A percentile compares a stretch with the other conserved stretches of the same genome.
Evolutionary conservation across 495 filamentous ascomycete genomes (phyloP).

Genomic region (Halenospora varia): DNA sequence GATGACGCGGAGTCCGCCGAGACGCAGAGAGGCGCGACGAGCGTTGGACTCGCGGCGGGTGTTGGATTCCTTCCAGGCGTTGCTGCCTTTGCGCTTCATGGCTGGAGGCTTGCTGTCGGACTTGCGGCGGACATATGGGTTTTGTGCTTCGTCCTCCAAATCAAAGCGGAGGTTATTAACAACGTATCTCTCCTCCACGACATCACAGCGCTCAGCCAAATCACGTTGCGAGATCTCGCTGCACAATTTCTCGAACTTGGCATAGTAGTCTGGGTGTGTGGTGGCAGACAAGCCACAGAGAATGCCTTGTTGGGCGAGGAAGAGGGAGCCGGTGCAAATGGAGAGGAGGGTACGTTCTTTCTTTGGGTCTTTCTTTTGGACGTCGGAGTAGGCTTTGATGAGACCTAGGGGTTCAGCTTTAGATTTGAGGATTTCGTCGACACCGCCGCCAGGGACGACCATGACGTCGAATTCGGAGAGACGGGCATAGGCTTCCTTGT

Average conservation of each 20-base stretch:
- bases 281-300: constrained; percentile 70
- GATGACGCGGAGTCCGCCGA: constrained; percentile 69
- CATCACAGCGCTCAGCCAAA: constrained; percentile 59
- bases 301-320: constrained; percentile 69
- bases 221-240: constrained; percentile 56
- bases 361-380: constrained; percentile 59
- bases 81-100: constrained; percentile 65
- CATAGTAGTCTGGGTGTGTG: constrained; percentile 60
- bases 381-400: constrained; percentile 61
- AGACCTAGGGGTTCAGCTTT: constrained; percentile 58
- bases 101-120: constrained; percentile 56
- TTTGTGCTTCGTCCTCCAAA: constrained; percentile 65
- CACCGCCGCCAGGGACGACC: constrained; percentile 60
- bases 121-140: constrained; percentile 69
- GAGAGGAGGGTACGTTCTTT: constrained; percentile 71
- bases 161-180: constrained; percentile 79
- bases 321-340: constrained; percentile 69
- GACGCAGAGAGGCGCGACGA: constrained; percentile 58
- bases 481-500: constrained; percentile 58
- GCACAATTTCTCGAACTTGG: constrained; percentile 64
- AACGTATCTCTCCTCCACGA: constrained; percentile 73
- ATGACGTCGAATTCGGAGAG: constrained; percentile 69
- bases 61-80: constrained; percentile 63
- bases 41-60: constrained; percentile 64
- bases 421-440: constrained; percentile 48